Evolutionary conservation across 2,329 filamentous ascomycete species (phyloP), one percentile per base, ranked within the genome.

Genomic region (Chrysosporium keratinophilum): DNA sequence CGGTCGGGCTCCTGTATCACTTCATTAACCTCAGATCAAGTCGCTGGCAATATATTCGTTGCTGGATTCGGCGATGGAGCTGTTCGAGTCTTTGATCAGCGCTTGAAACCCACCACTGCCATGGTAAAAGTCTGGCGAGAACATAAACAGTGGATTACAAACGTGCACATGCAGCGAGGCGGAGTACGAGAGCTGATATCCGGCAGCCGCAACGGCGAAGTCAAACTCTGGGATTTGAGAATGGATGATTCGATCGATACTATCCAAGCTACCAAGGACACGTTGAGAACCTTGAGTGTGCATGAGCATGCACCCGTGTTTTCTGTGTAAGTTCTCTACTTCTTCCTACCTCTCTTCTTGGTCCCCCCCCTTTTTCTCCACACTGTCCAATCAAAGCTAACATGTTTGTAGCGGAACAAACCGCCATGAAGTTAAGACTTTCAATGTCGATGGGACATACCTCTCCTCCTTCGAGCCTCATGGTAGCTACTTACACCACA

Each of bases 81-180:
- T 1, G 84, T 98, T 42, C 82, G 93, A 50, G 89, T 96, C 3
- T 98, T 96, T 66, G 93, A 98, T 68, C 88, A 91, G 59, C 83
- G 93, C 11, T 73, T 87, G 58, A 83, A 84, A 58, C 85, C 89
- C 1, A 85, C 88, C 56, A 88, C 93, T 52, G 86, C 87, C 15
- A 96, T 97, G 90, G 85, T 96, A 53, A 88, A 87, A 70, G 90
- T 91, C 61, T 98, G 93, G 91, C 93, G 94, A 66, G 88, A 96
- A 63, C 91, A 97, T 65, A 83, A 85, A 57, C 88, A 94, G 62
- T 98, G 93, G 93, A 84, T 98, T 68, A 90, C 89, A 63, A 93
- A 88, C 61, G 88, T 95, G 12, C 93, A 97, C 67, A 89, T 98
- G 81, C 93, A 98, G 71, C 86, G 93, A 42, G 93, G 93, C 57